phyloP scores from a whole-genome alignment of 352 stramenopile genomes.

The Phytopythium helicoides region DNA sequence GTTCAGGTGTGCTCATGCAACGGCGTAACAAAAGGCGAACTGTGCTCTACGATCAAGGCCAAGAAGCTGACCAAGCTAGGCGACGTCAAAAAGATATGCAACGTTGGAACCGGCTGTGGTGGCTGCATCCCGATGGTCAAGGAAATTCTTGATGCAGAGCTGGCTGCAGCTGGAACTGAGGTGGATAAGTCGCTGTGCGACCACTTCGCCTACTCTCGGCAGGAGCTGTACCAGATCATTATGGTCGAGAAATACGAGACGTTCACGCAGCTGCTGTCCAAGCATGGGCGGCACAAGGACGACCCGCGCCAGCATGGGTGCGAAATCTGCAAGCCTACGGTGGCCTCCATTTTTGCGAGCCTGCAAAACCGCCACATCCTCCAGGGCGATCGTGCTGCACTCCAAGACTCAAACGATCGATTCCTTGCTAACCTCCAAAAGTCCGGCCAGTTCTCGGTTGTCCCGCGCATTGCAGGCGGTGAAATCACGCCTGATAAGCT shows the following conservation, averaged over 20 bases:
- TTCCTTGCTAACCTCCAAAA: conserved; percentile 93
- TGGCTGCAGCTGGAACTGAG: conserved; percentile 80
- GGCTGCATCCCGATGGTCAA: conserved; percentile 92
- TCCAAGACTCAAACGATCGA: conserved; percentile 93
- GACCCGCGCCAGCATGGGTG: conserved; percentile 69
- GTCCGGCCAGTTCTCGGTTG: conserved; percentile 91
- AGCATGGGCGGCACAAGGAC: conserved; percentile 61
- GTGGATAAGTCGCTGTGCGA: conserved; percentile 91
- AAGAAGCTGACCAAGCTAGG: conserved; percentile 69
- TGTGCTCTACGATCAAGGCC: conserved; percentile 71
- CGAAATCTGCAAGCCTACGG: conserved; percentile 91
- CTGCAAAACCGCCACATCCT: conserved; percentile 88
- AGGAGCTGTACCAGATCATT: conserved; percentile 89
- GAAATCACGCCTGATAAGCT: conserved; percentile 91
- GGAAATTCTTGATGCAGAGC: conserved; percentile 76
- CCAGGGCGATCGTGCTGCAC: conserved; percentile 61
- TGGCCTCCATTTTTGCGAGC: conserved; percentile 90
- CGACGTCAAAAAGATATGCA: conserved; percentile 84
- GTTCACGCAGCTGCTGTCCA: conserved; percentile 85
- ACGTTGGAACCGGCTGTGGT: conserved; percentile 87
- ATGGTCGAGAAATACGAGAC: conserved; percentile 80
- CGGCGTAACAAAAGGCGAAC: conserved; percentile 84
- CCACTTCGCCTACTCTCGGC: conserved; percentile 88
- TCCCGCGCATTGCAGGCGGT: conserved; percentile 88
- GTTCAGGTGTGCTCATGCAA: conserved; percentile 93